Conservation (phyloP, 371 early-diverging fungal genomes). For the Rhizopus delemar region DNA sequence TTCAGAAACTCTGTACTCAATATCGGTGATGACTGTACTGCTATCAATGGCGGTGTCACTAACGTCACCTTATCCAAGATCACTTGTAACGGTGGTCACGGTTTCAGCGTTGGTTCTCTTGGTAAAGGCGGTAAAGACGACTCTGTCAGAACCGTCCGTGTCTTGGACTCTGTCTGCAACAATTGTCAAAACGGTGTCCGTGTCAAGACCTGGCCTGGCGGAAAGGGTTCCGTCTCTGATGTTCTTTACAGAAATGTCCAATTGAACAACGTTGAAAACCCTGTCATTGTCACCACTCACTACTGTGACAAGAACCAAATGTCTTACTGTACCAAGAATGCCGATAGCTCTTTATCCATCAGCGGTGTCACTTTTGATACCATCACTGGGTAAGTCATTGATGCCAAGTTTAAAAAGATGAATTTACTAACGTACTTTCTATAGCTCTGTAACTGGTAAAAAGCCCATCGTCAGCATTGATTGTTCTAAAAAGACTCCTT, state of each 20-base stretch:
- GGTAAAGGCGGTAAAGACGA: conserved; percentile 34
- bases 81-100: conserved; percentile 32
- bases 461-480: conserved; percentile 30
- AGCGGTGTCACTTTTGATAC: conserved; percentile 27
- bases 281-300: conserved; percentile 12
- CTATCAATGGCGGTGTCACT: conserved; percentile 28
- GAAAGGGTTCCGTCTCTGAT: conserved; percentile 29
- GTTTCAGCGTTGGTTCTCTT: conserved; percentile 40
- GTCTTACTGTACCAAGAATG: conserved; percentile 26
- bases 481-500: conserved; percentile 32
- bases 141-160: conserved; percentile 21
- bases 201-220: conserved; percentile 32
- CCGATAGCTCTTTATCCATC: conserved; percentile 27
- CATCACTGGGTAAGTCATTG: conserved; percentile 24
- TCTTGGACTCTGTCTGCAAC: conserved; percentile 25
- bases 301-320: conserved; percentile 22
- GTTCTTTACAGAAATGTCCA: conserved; percentile 25
- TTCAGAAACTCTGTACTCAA: conserved; percentile 21
- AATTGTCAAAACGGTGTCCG: no score
- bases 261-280: conserved; percentile 28
- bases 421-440: not conserved
- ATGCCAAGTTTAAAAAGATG: no score
- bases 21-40: conserved; percentile 38
- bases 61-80: conserved; percentile 30
- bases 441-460: conserved; percentile 13